Evolutionary conservation across 1,284 basidiomycete species (phyloP).

Genomic region (Heterobasidion irregulare): DNA sequence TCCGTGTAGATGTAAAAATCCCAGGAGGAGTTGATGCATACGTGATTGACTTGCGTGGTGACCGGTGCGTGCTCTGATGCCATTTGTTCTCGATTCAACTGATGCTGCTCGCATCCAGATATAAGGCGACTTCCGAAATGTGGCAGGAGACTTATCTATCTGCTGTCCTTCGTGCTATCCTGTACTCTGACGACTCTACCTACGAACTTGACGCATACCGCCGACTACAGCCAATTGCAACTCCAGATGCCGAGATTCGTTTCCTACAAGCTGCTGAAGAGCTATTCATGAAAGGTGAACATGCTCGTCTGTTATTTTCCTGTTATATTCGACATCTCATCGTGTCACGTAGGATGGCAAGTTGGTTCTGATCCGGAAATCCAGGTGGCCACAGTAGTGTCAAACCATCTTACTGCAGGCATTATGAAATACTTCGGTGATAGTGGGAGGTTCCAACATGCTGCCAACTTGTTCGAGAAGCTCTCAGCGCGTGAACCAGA

Average conservation of each 20-base stretch:
- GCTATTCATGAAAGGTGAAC: conserved; percentile 80
- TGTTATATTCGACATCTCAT: not conserved
- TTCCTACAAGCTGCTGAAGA: conserved; percentile 91
- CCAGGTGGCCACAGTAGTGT: conserved; percentile 96
- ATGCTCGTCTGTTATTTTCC: not conserved
- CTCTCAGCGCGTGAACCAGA: conserved; percentile 83
- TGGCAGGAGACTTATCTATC: conserved; percentile 99
- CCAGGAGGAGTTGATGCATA: conserved; percentile 96
- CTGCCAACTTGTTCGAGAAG: conserved; percentile 94
- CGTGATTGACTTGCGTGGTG: conserved; percentile 89
- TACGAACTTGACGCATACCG: conserved; percentile 92
- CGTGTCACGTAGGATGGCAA: conserved; percentile 73
- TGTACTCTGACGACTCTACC: conserved; percentile 93
- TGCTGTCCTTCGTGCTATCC: conserved; percentile 82
- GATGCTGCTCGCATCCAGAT: conserved; percentile 37
- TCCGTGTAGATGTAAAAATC: conserved; percentile 97
- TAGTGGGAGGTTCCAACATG: conserved; percentile 79
- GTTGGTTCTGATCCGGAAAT: conserved; percentile 98
- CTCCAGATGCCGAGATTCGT: conserved; percentile 80
- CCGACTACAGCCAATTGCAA: conserved; percentile 92
- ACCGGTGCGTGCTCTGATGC: conserved; percentile 52
- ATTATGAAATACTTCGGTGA: conserved; percentile 98
- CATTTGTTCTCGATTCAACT: not conserved
- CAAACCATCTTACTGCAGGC: conserved; percentile 92
- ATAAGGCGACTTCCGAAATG: conserved; percentile 86